Conservation (phyloP, 2,329 filamentous ascomycete species). For the Pezicula carpinea region DNA sequence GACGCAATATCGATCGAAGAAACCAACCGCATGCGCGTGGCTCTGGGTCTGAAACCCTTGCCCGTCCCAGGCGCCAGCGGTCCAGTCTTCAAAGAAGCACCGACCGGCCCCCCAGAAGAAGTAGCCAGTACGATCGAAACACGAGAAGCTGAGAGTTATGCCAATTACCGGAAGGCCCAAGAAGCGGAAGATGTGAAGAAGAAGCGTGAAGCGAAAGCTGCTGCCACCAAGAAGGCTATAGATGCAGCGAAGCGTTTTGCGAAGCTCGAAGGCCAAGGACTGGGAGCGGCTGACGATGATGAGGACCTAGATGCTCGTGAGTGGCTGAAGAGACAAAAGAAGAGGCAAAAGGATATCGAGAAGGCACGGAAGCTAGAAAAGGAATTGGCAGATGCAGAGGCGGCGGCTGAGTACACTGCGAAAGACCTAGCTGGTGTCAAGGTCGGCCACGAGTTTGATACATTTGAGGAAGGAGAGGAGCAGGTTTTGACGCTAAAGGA, state of each 20-base stretch:
- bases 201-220: slow-evolving; percentile 74
- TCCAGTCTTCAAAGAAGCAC: slow-evolving; percentile 49
- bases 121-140: slow-evolving; percentile 79
- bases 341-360: slow-evolving; percentile 86
- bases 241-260: slow-evolving; percentile 75
- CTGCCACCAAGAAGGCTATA: slow-evolving; percentile 79
- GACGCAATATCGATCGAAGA: slow-evolving; percentile 80
- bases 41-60: slow-evolving; percentile 84
- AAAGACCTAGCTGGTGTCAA: slow-evolving; percentile 86
- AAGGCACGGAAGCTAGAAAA: slow-evolving; percentile 67
- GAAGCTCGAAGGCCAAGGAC: slow-evolving; percentile 73
- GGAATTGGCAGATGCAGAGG: slow-evolving; percentile 74
- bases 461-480: slow-evolving; percentile 78
- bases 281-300: slow-evolving; percentile 70
- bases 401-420: slow-evolving; percentile 70
- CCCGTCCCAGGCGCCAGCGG: slow-evolving; percentile 70
- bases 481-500: slow-evolving; percentile 96
- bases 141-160: slow-evolving; percentile 65
- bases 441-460: slow-evolving; percentile 79
- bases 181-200: slow-evolving; percentile 74
- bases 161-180: slow-evolving; percentile 63
- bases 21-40: slow-evolving; percentile 85
- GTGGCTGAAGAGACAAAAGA: slow-evolving; percentile 88
- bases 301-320: slow-evolving; percentile 71
- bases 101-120: slow-evolving; percentile 50